Base-by-base conservation (phyloP, 805 yeast genomes). In the Diddensiella caesifluorescens region DNA sequence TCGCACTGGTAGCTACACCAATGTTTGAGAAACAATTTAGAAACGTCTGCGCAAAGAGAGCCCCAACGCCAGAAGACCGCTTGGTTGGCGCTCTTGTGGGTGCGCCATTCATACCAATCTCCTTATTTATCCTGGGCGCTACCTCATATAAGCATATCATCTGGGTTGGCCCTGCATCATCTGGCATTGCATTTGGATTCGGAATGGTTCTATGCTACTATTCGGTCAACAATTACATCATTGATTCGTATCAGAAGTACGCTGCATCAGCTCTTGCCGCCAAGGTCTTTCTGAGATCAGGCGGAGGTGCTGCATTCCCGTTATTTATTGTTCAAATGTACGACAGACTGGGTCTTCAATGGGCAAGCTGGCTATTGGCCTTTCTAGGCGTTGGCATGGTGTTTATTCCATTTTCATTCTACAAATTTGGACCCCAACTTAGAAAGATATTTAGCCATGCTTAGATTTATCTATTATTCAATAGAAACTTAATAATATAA, bases 231-330 rank as follows among this genome's bases (percentile, higher is more conserved):
- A 77, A 75, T 60, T 77, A 77, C 55, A 69, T 77, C 48, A 74
- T 88, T 59, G 96, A 88, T 63, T 83, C 95, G 29, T 87, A 88
- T 63, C 82, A 86, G 40, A 77, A 81, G 56, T 58, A 41, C 35
- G 63, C 64, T 35, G 64, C 81, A 2, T 72, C 79, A 15, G 80
- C 81, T 1, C 62, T 78, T 41, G 82, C 83, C 7, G 82, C 78
- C 19, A 77, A 76, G 53, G 77, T 80, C 3, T 71, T 78, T 41
- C 61, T 75, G 42, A 66, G 83, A 61, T 77, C 83, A 2, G 67
- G 73, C 5, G 77, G 79, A 56, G 83, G 80, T 44, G 80, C 78
- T 38, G 73, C 69, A 3, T 75, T 69, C 51, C 83, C 83, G 15
- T 57, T 77, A 41, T 77, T 77, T 52, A 74, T 77, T 10, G 61